A percentile compares a stretch with the other conserved stretches of the same genome.
These are phyloP conservation scores for Hemileccinum rubropunctum DNA, from an alignment of 768 basidiomycete genomes.

Conservation along the genomic window DNA sequence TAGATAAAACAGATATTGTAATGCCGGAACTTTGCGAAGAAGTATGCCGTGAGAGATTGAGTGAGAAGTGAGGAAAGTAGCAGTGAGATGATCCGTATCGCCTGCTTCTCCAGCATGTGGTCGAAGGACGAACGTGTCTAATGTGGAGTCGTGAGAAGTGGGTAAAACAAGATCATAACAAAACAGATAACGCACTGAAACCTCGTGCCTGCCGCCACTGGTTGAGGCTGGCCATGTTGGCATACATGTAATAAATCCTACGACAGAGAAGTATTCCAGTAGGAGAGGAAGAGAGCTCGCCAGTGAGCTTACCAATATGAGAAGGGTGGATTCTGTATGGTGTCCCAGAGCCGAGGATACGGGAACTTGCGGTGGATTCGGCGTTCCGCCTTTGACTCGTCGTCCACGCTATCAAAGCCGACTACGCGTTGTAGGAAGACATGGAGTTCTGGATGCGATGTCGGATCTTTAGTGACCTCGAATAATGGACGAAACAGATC, in stretches of 20 bases:
- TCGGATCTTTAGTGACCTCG: conserved; percentile 92
- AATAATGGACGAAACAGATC: conserved; percentile 93
- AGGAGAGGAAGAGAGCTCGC: background rate
- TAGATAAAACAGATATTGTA: conserved; percentile 96
- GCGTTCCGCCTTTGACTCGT: conserved; percentile 92
- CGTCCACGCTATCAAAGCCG: conserved; percentile 98
- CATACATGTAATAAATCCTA: conserved; percentile 97
- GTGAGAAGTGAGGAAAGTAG: conserved; percentile 94
- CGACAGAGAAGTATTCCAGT: conserved; percentile 2
- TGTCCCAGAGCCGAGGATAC: conserved; percentile 87
- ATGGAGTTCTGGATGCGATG: conserved; percentile 89
- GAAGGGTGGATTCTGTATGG: conserved; percentile 87
- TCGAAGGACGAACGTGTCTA: conserved; percentile 94
- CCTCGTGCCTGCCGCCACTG: conserved; percentile 85
- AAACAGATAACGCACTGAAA: conserved; percentile 68
- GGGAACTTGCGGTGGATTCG: conserved; percentile 93
- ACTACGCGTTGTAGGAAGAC: conserved; percentile 92
- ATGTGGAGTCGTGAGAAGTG: background rate
- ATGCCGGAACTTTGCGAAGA: conserved; percentile 92
- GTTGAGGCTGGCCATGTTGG: conserved; percentile 93
- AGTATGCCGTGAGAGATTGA: conserved; percentile 99
- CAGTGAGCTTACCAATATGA: conserved; percentile 76
- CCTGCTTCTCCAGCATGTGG: conserved; percentile 98
- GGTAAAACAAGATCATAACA: conserved; percentile 2
- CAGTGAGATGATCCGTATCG: conserved; percentile 95